Percentiles rank a stretch among this genome's conserved stretches.
Evolutionary conservation across 2,329 filamentous ascomycete species (phyloP).

Genomic region (Calonectria hongkongensis): DNA sequence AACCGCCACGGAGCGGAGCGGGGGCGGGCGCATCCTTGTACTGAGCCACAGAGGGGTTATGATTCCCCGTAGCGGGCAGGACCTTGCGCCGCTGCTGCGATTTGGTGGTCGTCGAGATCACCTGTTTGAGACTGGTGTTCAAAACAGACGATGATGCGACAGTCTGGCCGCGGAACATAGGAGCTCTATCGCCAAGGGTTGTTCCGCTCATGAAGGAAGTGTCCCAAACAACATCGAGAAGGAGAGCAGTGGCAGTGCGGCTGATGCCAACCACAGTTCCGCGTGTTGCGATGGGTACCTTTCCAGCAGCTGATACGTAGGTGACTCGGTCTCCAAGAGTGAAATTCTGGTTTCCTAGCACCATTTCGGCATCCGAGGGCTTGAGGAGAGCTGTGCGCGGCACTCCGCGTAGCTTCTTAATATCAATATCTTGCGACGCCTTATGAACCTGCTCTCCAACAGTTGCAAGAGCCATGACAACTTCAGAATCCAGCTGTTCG

Average conservation of each 20-base stretch:
- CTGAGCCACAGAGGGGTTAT: constrained; percentile 77
- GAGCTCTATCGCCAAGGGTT: constrained; percentile 90
- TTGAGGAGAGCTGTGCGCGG: constrained; percentile 92
- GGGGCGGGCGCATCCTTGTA: constrained; percentile 75
- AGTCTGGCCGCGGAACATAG: constrained; percentile 94
- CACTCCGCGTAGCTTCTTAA: constrained; percentile 85
- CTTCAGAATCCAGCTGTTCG: constrained; percentile 94
- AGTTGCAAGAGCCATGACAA: constrained; percentile 86
- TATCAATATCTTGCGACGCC: constrained; percentile 71
- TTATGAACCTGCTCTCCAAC: constrained; percentile 80
- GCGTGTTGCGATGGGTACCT: constrained; percentile 92
- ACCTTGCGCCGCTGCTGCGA: constrained; percentile 70
- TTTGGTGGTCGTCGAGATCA: constrained; percentile 79
- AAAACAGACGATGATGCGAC: constrained; percentile 91
- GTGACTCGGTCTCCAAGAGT: constrained; percentile 91
- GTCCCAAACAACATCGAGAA: constrained; percentile 96
- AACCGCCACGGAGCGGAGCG: constrained; percentile 72
- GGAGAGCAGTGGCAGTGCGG: constrained; percentile 85
- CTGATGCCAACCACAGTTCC: constrained; percentile 98
- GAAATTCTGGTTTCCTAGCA: constrained; percentile 90
- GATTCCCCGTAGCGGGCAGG: constrained; percentile 68
- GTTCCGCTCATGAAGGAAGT: constrained; percentile 98
- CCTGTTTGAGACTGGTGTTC: constrained; percentile 88
- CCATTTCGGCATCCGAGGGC: constrained; percentile 96
- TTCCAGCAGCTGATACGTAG: constrained; percentile 93